Evolutionary conservation across 2,329 filamentous ascomycete genomes (phyloP).

Genomic region (Aspergillus sp.): DNA sequence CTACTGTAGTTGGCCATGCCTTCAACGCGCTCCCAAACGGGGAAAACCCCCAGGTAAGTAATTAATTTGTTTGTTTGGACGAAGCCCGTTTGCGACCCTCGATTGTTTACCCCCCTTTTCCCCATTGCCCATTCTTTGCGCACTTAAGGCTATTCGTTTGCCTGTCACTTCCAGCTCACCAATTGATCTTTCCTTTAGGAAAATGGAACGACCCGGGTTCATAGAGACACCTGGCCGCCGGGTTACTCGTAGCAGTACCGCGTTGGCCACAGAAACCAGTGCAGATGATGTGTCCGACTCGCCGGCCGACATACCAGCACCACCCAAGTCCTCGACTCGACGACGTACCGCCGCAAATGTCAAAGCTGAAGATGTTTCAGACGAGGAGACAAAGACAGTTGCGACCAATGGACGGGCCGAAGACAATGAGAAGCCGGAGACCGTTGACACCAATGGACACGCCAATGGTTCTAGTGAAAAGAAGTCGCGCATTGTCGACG

Average conservation of each 20-base stretch:
- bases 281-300: slow-evolving; percentile 25
- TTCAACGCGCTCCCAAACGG: slow-evolving; percentile 48
- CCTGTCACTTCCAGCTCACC: background rate
- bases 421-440: too few relatives aligned
- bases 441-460: slow-evolving; percentile 8
- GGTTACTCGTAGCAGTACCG: slow-evolving; percentile 39
- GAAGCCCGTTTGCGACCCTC: slow-evolving; percentile 2
- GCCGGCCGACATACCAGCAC: slow-evolving; percentile 12
- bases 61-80: slow-evolving; percentile 2
- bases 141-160: slow-evolving; percentile 2
- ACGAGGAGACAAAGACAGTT: slow-evolving; percentile 14
- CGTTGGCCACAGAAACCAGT: slow-evolving; percentile 24
- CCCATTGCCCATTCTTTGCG: background rate
- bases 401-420: slow-evolving; percentile 18
- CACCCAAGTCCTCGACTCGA: slow-evolving; percentile 23
- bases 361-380: slow-evolving; percentile 22
- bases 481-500: slow-evolving; percentile 33
- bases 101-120: slow-evolving; percentile 8
- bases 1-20: slow-evolving; percentile 29
- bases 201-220: slow-evolving; percentile 47
- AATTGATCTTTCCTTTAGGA: slow-evolving; percentile 33
- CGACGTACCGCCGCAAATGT: slow-evolving; percentile 24
- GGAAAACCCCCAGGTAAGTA: slow-evolving; percentile 48
- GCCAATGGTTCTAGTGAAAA: slow-evolving; percentile 13
- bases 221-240: slow-evolving; percentile 49